These are phyloP conservation scores for Aspergillus texensis DNA, from an alignment of 2,329 filamentous ascomycete species.

Conservation along the genomic window DNA sequence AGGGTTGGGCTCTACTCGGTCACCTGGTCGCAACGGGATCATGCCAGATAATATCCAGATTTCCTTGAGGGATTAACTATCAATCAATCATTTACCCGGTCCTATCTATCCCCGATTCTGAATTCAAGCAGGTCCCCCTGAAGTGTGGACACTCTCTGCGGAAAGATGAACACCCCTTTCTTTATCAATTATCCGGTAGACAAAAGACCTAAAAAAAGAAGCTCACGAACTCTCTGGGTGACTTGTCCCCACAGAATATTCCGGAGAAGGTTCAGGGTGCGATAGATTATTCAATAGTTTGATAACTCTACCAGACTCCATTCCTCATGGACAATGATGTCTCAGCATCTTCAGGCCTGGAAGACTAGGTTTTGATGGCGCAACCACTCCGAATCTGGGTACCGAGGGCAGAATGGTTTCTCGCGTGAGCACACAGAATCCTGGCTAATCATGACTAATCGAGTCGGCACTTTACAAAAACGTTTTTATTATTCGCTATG, in stretches of 20 bases:
- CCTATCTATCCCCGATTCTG: not conserved
- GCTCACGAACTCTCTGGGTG: not conserved
- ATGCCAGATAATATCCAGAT: not conserved
- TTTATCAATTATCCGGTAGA: not conserved
- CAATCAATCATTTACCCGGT: not conserved
- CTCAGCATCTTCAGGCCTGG: not conserved
- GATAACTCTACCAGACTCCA: not conserved
- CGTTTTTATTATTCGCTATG: not conserved
- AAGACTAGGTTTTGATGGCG: not conserved
- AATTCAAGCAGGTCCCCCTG: not conserved
- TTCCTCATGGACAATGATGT: not conserved
- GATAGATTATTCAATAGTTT: constrained; percentile 9
- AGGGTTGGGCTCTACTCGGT: not conserved
- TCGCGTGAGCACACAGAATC: not conserved
- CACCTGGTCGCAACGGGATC: not conserved
- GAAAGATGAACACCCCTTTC: not conserved
- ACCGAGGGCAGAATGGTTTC: not conserved
- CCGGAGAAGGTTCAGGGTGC: constrained; percentile 5
- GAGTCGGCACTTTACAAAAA: not conserved
- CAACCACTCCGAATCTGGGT: not conserved
- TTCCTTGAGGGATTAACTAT: not conserved
- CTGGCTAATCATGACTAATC: not conserved
- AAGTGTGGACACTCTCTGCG: not conserved
- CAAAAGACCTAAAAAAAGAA: not conserved
- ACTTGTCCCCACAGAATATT: constrained; percentile 1